Conservation (phyloP, 257 asterid genomes). For the Verbascum thapsus region DNA sequence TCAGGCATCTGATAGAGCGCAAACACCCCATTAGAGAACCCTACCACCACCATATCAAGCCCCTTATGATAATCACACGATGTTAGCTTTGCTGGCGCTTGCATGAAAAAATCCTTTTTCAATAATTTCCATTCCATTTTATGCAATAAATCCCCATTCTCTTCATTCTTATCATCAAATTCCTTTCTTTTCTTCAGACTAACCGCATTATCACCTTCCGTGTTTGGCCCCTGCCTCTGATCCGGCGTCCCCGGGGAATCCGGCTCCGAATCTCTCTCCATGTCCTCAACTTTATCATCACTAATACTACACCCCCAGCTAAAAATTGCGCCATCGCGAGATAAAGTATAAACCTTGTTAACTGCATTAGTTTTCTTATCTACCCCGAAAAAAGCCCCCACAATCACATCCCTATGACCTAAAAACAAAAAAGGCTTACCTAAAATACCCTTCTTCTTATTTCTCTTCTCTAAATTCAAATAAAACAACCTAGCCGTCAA, state of each 20-base stretch:
- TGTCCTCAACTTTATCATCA: conserved; percentile 38
- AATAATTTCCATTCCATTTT: conserved; percentile 67
- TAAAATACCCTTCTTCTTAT: conserved; percentile 34
- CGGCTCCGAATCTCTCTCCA: conserved; percentile 57
- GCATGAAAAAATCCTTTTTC: conserved; percentile 83
- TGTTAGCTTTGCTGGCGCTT: conserved; percentile 73
- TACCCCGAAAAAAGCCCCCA: conserved; percentile 79
- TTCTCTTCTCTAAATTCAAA: conserved; percentile 42
- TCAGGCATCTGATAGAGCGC: conserved; percentile 96
- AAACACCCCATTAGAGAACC: conserved; percentile 93
- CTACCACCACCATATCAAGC: conserved; percentile 87
- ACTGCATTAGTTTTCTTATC: conserved; percentile 61
- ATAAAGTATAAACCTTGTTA: conserved; percentile 58
- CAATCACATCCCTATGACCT: conserved; percentile 81
- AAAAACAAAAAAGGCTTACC: conserved; percentile 73
- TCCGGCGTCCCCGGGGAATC: conserved; percentile 89
- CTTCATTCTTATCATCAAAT: conserved; percentile 47
- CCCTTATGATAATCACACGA: conserved; percentile 88
- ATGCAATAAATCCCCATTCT: conserved; percentile 45
- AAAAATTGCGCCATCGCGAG: conserved; percentile 89
- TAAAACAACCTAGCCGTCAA: conserved; percentile 76
- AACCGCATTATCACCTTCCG: conserved; percentile 34
- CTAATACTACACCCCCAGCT: conserved; percentile 54
- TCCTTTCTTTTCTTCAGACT: conserved; percentile 57
- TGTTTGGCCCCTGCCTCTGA: conserved; percentile 42